Evolutionary conservation across 306 rosid species (phyloP).

Genomic region (Urtica urens): DNA sequence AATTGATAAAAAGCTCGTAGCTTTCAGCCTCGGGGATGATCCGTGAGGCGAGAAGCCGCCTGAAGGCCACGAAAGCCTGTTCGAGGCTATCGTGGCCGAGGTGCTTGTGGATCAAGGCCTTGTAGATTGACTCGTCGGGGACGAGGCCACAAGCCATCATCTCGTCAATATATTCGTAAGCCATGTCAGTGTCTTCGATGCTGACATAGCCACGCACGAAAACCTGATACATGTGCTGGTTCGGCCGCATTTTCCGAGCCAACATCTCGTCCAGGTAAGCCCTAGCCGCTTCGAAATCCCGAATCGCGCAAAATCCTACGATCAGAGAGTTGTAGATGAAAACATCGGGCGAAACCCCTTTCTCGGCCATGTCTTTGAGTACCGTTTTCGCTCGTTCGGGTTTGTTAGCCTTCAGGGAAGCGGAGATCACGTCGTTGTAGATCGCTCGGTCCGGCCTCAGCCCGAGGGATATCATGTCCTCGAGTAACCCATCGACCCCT

Average conservation of each 20-base stretch:
- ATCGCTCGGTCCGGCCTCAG: conserved; percentile 25
- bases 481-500: conserved; percentile 18
- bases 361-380: conserved; percentile 20
- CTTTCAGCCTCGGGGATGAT: conserved; percentile 20
- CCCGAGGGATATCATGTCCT: conserved; percentile 19
- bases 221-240: conserved; percentile 32
- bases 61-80: conserved; percentile 29
- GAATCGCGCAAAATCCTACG: conserved; percentile 27
- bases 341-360: conserved; percentile 25
- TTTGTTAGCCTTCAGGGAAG: conserved; percentile 19
- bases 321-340: conserved; percentile 35
- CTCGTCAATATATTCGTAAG: conserved; percentile 25
- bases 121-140: conserved; percentile 23
- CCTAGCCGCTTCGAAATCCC: conserved; percentile 22
- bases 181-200: conserved; percentile 24
- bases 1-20: conserved; percentile 26
- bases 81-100: conserved; percentile 22
- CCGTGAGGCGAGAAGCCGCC: conserved; percentile 24
- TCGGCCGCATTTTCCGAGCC: conserved; percentile 28
- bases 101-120: conserved; percentile 27
- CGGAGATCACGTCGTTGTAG: conserved; percentile 23
- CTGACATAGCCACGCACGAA: conserved; percentile 25
- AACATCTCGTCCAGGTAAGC: conserved; percentile 24
- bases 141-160: conserved; percentile 26
- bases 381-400: conserved; percentile 21